Base-by-base conservation (phyloP, 345 rosid genomes). In the Eucalyptus rudis region DNA sequence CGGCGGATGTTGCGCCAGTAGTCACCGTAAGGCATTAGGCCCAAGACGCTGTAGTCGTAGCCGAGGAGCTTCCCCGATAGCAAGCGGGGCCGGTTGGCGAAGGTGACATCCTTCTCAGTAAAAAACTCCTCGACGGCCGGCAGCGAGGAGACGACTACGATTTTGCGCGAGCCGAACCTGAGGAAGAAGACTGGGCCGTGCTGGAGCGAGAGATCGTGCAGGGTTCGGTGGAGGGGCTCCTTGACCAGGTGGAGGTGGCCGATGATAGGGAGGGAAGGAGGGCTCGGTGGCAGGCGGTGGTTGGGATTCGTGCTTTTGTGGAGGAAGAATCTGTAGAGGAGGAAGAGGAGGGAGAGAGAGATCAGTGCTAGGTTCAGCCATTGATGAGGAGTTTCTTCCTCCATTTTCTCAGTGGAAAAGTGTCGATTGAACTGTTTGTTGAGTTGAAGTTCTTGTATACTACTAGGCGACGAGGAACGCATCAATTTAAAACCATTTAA, bases 1-100 rank as follows among this genome's bases (percentile, higher is more conserved):
- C 91, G 90, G 80, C 93, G 85, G n/a, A 91, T 89, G 88, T 88
- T 90, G 51, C 90, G 89, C 92, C 92, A 91, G 36, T 54, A 87
- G 25, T 62, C 84, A 13, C 93, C 91, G 87, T 89, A 90, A 5
- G 91, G 88, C 19, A 89, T 62, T 7, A 54, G 10, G 13, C 84
- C 85, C 4, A 92, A 10, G 62, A 31, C 43, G 24, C 88, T 86
- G 88, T 59, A 54, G 86, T 84, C 64, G 79, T 92, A 90, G 45
- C 45, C 87, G 12, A 88, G 59, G 40, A 49, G 52, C 86, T 88
- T 87, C 68, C 88, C 54, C 9, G 45, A 25, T 40, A 49, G 56
- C 10, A 86, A 49, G 33, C 44, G 76, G 83, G 91, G 90, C 14
- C 90, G 88, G 86, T 88, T 88, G 27, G 92, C 91, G 64, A 90